phyloP scores from a whole-genome alignment of 208 protist genomes.

The Wallacemonas sp. region DNA sequence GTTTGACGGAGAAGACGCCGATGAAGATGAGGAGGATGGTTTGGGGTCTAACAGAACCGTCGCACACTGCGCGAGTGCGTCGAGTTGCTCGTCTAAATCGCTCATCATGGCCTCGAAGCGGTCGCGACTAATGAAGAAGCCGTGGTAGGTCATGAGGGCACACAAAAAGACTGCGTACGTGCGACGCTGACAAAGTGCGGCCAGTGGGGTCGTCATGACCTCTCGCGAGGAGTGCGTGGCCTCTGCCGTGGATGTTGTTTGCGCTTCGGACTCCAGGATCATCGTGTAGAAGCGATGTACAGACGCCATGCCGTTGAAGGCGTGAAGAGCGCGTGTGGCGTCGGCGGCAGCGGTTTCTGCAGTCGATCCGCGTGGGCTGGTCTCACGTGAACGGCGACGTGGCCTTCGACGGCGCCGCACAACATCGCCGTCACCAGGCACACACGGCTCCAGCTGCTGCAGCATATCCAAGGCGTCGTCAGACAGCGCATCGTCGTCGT shows the following conservation, averaged over 20 bases:
- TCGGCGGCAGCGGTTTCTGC: background rate
- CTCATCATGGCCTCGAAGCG: conserved; percentile 37
- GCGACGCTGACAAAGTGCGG: conserved; percentile 38
- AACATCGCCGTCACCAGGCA: background rate
- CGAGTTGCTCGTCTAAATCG: conserved; percentile 46
- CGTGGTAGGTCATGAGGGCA: conserved; percentile 75
- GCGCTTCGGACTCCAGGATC: background rate
- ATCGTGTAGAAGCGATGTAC: conserved; percentile 10
- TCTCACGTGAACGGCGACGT: background rate
- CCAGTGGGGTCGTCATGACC: background rate
- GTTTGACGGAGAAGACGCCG: background rate
- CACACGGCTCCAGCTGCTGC: conserved; percentile 3
- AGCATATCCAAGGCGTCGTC: background rate
- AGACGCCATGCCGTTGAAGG: background rate
- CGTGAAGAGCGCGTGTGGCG: background rate
- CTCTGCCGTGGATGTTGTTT: conserved; percentile 6
- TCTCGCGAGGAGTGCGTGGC: background rate
- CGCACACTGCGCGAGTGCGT: conserved; percentile 24
- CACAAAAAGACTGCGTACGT: conserved; percentile 65
- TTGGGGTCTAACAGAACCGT: conserved; percentile 5
- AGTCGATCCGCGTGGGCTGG: no score
- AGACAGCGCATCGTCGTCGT: background rate
- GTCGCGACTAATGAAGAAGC: conserved; percentile 52
- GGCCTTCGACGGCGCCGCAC: background rate
- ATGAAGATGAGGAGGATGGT: background rate